Evolutionary conservation across 768 basidiomycete genomes (phyloP).

Genomic region (Glaciozyma martinii): DNA sequence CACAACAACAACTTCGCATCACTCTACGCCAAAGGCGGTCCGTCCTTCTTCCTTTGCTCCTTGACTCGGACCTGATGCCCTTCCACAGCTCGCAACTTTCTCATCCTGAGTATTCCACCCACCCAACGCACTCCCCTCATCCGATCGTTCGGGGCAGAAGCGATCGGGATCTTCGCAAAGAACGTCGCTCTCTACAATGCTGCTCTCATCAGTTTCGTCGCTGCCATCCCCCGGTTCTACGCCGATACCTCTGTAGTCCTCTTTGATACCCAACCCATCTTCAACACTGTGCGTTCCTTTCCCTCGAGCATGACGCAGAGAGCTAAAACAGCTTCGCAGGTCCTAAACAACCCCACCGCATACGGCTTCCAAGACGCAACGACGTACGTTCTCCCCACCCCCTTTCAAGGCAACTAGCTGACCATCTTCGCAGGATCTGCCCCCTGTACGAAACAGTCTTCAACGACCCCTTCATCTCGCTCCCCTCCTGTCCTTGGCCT

Average conservation of each 20-base stretch:
- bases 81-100: conserved; percentile 15
- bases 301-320: not conserved
- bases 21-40: conserved; percentile 6
- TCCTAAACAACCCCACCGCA: no score
- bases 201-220: not conserved
- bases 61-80: not conserved
- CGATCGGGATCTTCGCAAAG: not conserved
- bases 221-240: not conserved
- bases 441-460: no score
- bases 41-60: not conserved
- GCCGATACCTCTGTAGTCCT: conserved; percentile 1
- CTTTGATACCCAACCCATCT: conserved; percentile 16
- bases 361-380: no score
- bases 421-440: no score
- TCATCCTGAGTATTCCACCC: conserved; percentile 16
- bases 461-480: no score
- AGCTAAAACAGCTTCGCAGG: not conserved
- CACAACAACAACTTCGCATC: not conserved
- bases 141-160: not conserved
- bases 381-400: no score
- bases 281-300: not conserved
- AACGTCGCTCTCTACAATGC: conserved; percentile 4
- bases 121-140: conserved; percentile 6
- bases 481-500: no score
- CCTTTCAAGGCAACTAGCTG: no score